These are phyloP conservation scores for Epithemia pelagica DNA, from an alignment of 108 stramenopile genomes.

Conservation along the genomic window DNA sequence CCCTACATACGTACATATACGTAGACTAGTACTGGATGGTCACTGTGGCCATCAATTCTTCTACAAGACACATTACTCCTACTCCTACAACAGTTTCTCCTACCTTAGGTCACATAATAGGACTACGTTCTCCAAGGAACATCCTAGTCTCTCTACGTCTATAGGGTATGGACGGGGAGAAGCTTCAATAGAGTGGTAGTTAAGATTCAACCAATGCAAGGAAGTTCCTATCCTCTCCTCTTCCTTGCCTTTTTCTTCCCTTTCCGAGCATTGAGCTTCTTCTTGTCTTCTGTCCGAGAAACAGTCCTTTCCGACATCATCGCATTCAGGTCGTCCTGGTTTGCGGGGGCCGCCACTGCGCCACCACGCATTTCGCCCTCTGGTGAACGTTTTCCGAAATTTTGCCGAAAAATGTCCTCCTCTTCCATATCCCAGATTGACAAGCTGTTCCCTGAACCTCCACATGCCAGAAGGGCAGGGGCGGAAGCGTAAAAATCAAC, in stretches of 20 bases:
- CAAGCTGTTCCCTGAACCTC: slow-evolving; percentile 83
- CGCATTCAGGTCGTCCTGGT: slow-evolving; percentile 57
- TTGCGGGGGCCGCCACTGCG: slow-evolving; percentile 5
- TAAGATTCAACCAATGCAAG: no score
- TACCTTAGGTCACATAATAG: no score
- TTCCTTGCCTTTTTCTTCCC: slow-evolving; percentile 60
- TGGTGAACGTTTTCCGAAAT: slow-evolving; percentile 49
- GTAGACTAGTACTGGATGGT: no score
- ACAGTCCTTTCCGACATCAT: slow-evolving; percentile 47
- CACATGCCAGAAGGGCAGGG: slow-evolving; percentile 85
- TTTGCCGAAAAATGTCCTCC: slow-evolving; percentile 64
- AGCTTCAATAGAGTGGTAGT: no score
- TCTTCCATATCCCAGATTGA: slow-evolving; percentile 89
- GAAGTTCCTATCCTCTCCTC: slow-evolving; percentile 27
- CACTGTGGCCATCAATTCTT: no score
- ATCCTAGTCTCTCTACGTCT: no score
- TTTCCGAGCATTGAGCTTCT: slow-evolving; percentile 32
- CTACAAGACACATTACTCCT: no score
- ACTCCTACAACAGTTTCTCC: no score
- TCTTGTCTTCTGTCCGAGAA: slow-evolving; percentile 23
- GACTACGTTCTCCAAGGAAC: no score
- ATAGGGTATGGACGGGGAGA: no score
- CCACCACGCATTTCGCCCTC: slow-evolving; percentile 4
- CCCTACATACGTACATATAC: no score
- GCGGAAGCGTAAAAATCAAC: slow-evolving; percentile 78